Conservation (phyloP, 1,284 basidiomycete species). For the Cryptococcus sp. region DNA sequence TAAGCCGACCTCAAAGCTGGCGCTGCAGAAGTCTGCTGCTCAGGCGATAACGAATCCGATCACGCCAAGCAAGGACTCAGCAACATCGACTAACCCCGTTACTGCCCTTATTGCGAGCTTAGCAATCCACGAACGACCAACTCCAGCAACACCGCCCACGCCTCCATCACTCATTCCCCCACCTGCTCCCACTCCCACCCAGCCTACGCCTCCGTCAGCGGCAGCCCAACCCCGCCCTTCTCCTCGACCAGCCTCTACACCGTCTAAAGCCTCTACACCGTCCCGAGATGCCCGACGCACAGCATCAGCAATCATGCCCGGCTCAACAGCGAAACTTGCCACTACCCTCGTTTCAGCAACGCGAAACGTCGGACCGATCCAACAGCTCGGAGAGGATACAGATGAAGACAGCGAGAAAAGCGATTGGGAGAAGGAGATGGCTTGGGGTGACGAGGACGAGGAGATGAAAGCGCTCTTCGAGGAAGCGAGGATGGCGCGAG, state of each 20-base stretch:
- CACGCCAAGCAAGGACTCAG: neutral
- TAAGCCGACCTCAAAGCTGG: neutral
- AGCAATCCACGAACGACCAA: constrained; percentile 19
- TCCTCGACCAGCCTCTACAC: neutral
- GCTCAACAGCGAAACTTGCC: constrained; percentile 7
- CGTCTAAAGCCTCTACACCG: neutral
- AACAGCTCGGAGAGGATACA: constrained; percentile 5
- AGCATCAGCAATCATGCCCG: neutral
- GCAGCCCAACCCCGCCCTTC: neutral
- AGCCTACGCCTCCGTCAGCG: neutral
- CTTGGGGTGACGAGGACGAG: constrained; percentile 17
- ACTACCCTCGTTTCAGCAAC: constrained; percentile 16
- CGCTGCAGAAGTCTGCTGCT: neutral
- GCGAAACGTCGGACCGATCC: constrained; percentile 5
- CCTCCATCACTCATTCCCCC: neutral
- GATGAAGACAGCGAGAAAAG: constrained; percentile 14
- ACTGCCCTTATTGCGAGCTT: constrained; percentile 15
- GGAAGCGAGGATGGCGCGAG: constrained; percentile 14
- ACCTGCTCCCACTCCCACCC: neutral
- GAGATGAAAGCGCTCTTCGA: constrained; percentile 21
- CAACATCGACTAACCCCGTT: constrained; percentile 5
- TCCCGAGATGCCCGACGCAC: neutral
- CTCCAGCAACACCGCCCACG: constrained; percentile 5
- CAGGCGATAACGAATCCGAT: neutral
- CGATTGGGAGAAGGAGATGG: constrained; percentile 26